Evolutionary conservation across 768 basidiomycete species (phyloP).

Genomic region (Xerocomellus amylosporus): DNA sequence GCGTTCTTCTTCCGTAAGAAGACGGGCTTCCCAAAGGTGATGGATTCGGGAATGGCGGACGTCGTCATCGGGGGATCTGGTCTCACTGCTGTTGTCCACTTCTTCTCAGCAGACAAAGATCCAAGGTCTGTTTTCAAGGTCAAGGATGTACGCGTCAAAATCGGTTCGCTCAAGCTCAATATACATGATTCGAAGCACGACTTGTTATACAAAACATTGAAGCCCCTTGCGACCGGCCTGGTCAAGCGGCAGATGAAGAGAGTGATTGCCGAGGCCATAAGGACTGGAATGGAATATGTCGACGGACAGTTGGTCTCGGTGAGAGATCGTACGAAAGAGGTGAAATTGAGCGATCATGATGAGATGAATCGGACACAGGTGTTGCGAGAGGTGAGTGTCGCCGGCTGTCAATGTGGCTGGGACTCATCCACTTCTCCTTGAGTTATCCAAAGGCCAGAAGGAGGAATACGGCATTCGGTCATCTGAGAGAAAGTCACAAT

Average conservation of each 20-base stretch:
- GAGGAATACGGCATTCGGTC: slow-evolving; percentile 37
- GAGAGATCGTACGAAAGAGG: slow-evolving; percentile 72
- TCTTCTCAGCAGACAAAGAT: slow-evolving; percentile 63
- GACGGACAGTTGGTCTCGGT: slow-evolving; percentile 88
- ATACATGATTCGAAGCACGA: slow-evolving; percentile 93
- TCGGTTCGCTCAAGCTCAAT: slow-evolving; percentile 84
- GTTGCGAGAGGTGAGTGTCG: slow-evolving; percentile 52
- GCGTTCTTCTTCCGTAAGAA: slow-evolving; percentile 90
- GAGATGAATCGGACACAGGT: slow-evolving; percentile 45
- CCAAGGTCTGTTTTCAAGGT: slow-evolving; percentile 70
- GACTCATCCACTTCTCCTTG: slow-evolving; percentile 1
- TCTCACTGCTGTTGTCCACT: slow-evolving; percentile 61
- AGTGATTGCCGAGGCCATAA: slow-evolving; percentile 63
- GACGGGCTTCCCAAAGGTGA: slow-evolving; percentile 75
- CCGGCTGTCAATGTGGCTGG: background rate
- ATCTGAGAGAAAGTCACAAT: slow-evolving; percentile 56
- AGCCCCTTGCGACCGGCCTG: slow-evolving; percentile 73
- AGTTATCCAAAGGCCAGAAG: slow-evolving; percentile 63
- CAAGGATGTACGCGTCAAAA: slow-evolving; percentile 68
- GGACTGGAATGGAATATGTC: slow-evolving; percentile 79
- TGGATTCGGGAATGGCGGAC: slow-evolving; percentile 82
- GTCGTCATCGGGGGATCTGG: slow-evolving; percentile 83
- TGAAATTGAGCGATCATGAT: slow-evolving; percentile 44
- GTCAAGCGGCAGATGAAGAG: slow-evolving; percentile 72
- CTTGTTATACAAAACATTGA: slow-evolving; percentile 79